Evolutionary conservation across 192 early-diverging fungal genomes (phyloP).

Genomic region (Dimargaris xerosporica): DNA sequence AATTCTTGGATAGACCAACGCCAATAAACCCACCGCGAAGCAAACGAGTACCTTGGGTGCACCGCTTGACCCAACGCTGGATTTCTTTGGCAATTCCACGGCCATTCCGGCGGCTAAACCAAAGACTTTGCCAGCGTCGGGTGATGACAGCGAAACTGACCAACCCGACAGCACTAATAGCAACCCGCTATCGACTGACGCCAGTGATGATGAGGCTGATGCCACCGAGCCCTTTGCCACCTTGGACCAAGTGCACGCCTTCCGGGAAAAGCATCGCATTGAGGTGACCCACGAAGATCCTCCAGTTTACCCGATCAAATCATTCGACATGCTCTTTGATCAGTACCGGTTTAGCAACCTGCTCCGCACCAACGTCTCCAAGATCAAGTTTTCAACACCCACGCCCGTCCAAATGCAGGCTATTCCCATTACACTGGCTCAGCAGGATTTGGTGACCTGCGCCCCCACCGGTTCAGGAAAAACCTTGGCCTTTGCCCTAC

Average conservation of each 20-base stretch:
- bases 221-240: slow-evolving; percentile 18
- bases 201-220: slow-evolving; percentile 10
- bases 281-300: slow-evolving; percentile 65
- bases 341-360: slow-evolving; percentile 54
- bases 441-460: slow-evolving; percentile 87
- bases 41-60: neutral
- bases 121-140: slow-evolving; percentile 8
- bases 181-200: slow-evolving; percentile 19
- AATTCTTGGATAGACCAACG: neutral
- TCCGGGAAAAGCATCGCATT: slow-evolving; percentile 66
- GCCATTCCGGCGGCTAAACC: slow-evolving; percentile 15
- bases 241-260: slow-evolving; percentile 31
- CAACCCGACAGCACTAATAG: slow-evolving; percentile 12
- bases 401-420: slow-evolving; percentile 94
- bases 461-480: slow-evolving; percentile 98
- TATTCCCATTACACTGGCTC: slow-evolving; percentile 71
- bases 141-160: slow-evolving; percentile 14
- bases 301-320: slow-evolving; percentile 69
- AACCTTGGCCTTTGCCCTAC: slow-evolving; percentile 85
- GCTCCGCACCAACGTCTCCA: slow-evolving; percentile 55
- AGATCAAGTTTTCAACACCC: slow-evolving; percentile 51
- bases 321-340: slow-evolving; percentile 62
- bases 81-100: neutral
- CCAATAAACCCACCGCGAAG: neutral
- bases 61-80: neutral